Evolutionary conservation across 225 moss, liverwort and hornwort genomes (phyloP).

Genomic region (Polytrichum commune): DNA sequence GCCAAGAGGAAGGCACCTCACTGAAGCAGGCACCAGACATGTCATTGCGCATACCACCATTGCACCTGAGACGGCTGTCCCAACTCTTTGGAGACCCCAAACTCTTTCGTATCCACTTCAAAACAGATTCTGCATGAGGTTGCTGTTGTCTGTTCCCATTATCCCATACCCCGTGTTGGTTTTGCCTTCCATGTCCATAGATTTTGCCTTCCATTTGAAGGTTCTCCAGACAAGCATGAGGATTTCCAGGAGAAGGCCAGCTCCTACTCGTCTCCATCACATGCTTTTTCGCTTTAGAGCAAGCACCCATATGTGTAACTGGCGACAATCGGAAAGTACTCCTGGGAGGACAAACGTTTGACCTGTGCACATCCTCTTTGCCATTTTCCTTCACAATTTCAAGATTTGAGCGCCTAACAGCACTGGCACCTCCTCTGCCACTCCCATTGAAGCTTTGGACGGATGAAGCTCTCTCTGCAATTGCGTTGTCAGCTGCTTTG

Average conservation of each 20-base stretch:
- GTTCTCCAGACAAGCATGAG: slow-evolving; percentile 10
- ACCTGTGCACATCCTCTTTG: slow-evolving; percentile 18
- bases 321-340: slow-evolving; percentile 21
- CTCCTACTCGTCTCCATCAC: slow-evolving; percentile 26
- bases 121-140: slow-evolving; percentile 16
- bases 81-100: slow-evolving; percentile 20
- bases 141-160: slow-evolving; percentile 14
- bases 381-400: slow-evolving; percentile 18
- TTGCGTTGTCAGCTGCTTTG: slow-evolving; percentile 20
- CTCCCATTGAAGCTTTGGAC: slow-evolving; percentile 19
- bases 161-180: slow-evolving; percentile 14
- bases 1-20: slow-evolving; percentile 13
- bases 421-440: slow-evolving; percentile 18
- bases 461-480: slow-evolving; percentile 19
- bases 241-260: slow-evolving; percentile 28
- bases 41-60: slow-evolving; percentile 18
- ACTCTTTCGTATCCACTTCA: slow-evolving; percentile 14
- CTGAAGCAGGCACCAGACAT: slow-evolving; percentile 17
- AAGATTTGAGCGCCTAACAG: slow-evolving; percentile 22
- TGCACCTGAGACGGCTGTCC: slow-evolving; percentile 20
- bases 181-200: not conserved
- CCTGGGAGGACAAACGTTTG: slow-evolving; percentile 19
- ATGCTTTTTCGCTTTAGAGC: slow-evolving; percentile 16
- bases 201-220: slow-evolving; percentile 23
- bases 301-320: slow-evolving; percentile 15